Evolutionary conservation across 2,329 filamentous ascomycete genomes (phyloP), one percentile per base, ranked within the genome.

Genomic region (Cladosporium sphaerospermum): DNA sequence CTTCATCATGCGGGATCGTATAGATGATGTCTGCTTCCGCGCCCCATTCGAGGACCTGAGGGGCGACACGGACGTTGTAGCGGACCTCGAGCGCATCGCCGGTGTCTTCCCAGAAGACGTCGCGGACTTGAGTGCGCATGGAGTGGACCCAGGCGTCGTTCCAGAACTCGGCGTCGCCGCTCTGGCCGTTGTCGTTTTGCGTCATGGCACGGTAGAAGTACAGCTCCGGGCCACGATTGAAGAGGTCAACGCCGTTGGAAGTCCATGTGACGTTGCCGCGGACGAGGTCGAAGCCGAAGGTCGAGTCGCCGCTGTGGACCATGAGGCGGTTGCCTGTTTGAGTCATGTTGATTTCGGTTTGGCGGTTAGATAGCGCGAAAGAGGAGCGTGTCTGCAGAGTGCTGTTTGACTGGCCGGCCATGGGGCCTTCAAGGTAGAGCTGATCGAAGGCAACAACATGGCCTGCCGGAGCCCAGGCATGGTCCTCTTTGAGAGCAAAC

Each of bases 181-280:
- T 78, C 11, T 68, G 62, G 0, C 78, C 74, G 0, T 72, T 69
- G 61, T 87, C 84, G 59, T 87, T 87, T 65, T 87, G 81, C 0
- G 83, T 86, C n/a, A 78, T 76, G 0, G 83, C 79, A 3, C 83
- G 79, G 76, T 82, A 86, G 67, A 86, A 80, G 7, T 48, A 58
- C 7, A 59, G 57, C 31, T 58, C 54, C 3, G 62, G 33, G 2
- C 57, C 54, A 16, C 59, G 53, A 1, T 57, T 18, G 23, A 64
- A 53, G 9, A 64, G 3, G 9, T 61, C 43, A 14, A 56, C 56
- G 34, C 61, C 62, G 16, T 55, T 36, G 41, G 62, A 60, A 32
- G 52, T 53, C 62, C 62, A 64, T 3, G 56, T 58, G 39, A 57
- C 43, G 34, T 53, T 53, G 10, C 50, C 50, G 14, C 43, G 43